A percentile compares a stretch with the other conserved stretches of the same genome.
Evolutionary conservation across 2,329 filamentous ascomycete species (phyloP).

Genomic region (Penicillium brevicompactum): DNA sequence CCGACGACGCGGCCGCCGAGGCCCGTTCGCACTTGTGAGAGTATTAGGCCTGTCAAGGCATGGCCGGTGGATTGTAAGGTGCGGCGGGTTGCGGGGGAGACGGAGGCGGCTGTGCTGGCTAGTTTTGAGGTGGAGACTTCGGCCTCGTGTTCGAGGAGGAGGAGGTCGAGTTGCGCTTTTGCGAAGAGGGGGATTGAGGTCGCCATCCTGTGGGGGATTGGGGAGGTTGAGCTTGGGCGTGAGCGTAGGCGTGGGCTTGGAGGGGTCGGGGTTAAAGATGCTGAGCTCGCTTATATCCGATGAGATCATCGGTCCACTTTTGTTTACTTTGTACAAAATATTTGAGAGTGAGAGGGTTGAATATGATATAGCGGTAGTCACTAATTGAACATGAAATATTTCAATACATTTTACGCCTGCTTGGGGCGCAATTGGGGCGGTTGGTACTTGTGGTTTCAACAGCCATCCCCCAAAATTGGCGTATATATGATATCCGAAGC

Average conservation of each 20-base stretch:
- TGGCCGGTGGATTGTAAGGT: conserved; percentile 46
- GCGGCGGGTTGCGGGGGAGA: conserved; percentile 46
- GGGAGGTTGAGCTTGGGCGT: background rate
- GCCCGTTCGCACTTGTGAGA: conserved; percentile 79
- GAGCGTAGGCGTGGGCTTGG: background rate
- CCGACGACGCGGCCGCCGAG: conserved; percentile 88
- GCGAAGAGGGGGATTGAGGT: conserved; percentile 46
- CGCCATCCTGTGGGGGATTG: conserved; percentile 13
- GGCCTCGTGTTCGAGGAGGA: conserved; percentile 47
- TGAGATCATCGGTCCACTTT: background rate
- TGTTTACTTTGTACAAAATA: background rate
- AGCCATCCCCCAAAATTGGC: no score
- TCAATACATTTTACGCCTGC: no score
- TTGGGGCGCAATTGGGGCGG: no score
- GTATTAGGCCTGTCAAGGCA: conserved; percentile 56
- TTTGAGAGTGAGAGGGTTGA: no score
- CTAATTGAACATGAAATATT: no score
- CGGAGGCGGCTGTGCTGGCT: conserved; percentile 41
- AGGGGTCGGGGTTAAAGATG: conserved; percentile 18
- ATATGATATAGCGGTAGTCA: no score
- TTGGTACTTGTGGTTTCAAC: no score
- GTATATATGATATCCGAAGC: no score
- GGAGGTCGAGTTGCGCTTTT: conserved; percentile 44
- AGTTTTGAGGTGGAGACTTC: conserved; percentile 48
- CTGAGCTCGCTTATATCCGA: conserved; percentile 16